These are phyloP conservation scores for Domatiomyces catenatus DNA, from an alignment of 2,329 filamentous ascomycete species.

Conservation along the genomic window DNA sequence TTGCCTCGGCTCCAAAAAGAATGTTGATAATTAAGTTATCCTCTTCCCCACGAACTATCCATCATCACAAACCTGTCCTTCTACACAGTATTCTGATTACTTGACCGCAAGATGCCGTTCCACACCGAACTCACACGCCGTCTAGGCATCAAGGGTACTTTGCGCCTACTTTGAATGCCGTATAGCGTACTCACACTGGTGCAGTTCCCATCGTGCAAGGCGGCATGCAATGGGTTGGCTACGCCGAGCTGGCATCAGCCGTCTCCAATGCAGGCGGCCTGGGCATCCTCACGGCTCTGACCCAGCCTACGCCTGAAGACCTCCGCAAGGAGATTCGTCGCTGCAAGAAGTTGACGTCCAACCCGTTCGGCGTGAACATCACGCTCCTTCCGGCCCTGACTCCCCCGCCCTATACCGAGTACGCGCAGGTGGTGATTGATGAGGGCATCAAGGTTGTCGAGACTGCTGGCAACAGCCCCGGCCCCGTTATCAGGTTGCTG, in stretches of 20 bases:
- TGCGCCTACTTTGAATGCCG: neutral
- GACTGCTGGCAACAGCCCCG: neutral
- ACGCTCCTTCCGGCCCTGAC: neutral
- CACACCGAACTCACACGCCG: constrained; percentile 47
- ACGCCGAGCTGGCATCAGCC: neutral
- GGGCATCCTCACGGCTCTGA: neutral
- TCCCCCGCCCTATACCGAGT: neutral
- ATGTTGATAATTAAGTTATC: no score
- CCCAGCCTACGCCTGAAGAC: constrained; percentile 1
- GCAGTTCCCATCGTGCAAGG: neutral
- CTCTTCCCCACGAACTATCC: neutral
- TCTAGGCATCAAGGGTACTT: constrained; percentile 36
- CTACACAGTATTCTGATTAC: neutral
- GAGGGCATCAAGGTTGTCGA: constrained; percentile 1
- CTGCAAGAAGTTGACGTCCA: neutral
- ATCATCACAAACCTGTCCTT: neutral
- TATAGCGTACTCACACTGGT: neutral
- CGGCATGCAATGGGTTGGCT: neutral
- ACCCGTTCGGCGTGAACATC: constrained; percentile 1
- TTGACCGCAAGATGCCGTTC: constrained; percentile 40
- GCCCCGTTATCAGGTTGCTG: neutral
- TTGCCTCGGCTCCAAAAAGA: no score
- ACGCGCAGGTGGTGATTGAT: neutral
- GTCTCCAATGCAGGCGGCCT: constrained; percentile 1
- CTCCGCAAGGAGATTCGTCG: neutral